Evolutionary conservation across 2,329 filamentous ascomycete genomes (phyloP).

Genomic region (Ampelomyces quisqualis): DNA sequence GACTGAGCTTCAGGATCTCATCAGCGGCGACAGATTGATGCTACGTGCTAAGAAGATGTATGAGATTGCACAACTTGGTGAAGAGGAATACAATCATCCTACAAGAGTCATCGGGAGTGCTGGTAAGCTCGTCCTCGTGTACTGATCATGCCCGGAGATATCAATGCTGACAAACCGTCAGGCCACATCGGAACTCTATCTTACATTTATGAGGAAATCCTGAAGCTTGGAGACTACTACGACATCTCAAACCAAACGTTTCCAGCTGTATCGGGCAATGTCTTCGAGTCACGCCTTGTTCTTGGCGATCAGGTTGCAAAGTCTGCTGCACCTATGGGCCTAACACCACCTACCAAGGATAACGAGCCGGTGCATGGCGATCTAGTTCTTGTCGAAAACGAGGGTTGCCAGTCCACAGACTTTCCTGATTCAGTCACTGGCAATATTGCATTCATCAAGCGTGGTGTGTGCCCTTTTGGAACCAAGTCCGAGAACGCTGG

Average conservation of each 20-base stretch:
- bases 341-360: constrained; percentile 42
- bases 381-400: constrained; percentile 37
- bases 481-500: constrained; percentile 70
- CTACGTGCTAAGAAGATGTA: constrained; percentile 41
- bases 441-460: constrained; percentile 69
- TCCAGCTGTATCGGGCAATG: constrained; percentile 39
- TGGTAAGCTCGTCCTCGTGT: constrained; percentile 29
- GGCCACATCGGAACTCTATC: constrained; percentile 39
- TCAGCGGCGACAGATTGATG: constrained; percentile 39
- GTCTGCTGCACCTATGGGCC: constrained; percentile 38
- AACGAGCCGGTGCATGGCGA: constrained; percentile 42
- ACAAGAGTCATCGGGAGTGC: constrained; percentile 43
- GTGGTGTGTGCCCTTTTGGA: constrained; percentile 72
- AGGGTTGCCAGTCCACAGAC: constrained; percentile 50
- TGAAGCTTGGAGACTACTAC: constrained; percentile 45
- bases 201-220: constrained; percentile 44
- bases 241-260: constrained; percentile 42
- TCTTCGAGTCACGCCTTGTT: constrained; percentile 42
- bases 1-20: constrained; percentile 38
- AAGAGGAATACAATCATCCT: constrained; percentile 47
- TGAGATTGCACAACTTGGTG: constrained; percentile 46
- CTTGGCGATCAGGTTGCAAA: constrained; percentile 38
- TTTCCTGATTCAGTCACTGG: constrained; percentile 62
- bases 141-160: constrained; percentile 4
- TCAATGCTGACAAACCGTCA: constrained; percentile 9